A percentile compares a stretch with the other conserved stretches of the same genome.
phyloP scores from a whole-genome alignment of 345 rosid species.

The Eucalyptus sp. region DNA sequence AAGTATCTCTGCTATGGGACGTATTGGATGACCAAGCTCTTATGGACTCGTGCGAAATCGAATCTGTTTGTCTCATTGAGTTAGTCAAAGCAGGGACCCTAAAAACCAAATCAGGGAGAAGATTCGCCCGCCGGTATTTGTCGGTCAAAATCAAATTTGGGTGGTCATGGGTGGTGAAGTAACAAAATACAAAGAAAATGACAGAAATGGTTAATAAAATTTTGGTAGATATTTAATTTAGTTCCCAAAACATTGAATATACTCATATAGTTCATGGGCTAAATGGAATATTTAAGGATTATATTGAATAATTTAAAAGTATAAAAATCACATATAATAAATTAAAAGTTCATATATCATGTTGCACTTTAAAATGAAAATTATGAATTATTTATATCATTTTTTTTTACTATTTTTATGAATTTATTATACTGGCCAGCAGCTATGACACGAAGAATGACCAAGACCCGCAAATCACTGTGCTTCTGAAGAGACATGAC shows the following conservation, averaged over 20 bases:
- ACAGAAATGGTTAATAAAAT: no score
- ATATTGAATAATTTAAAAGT: no score
- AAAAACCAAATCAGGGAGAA: neutral
- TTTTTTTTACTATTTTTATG: neutral
- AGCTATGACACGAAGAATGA: neutral
- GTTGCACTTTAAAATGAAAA: no score
- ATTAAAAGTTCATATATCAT: no score
- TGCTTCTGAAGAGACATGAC: neutral
- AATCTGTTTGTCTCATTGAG: neutral
- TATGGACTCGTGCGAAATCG: neutral
- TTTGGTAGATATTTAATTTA: accelerated
- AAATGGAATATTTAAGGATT: no score
- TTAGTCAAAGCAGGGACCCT: neutral
- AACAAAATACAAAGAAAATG: neutral
- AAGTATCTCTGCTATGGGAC: neutral
- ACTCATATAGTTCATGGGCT: neutral
- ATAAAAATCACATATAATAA: no score
- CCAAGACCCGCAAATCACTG: neutral
- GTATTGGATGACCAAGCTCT: neutral
- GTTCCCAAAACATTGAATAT: no score
- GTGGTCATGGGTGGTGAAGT: neutral
- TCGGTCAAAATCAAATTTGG: neutral
- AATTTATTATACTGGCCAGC: neutral
- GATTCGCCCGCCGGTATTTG: neutral
- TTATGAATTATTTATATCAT: no score